phyloP scores from a whole-genome alignment of 495 filamentous ascomycete species.

The Durotheca rogersii region DNA sequence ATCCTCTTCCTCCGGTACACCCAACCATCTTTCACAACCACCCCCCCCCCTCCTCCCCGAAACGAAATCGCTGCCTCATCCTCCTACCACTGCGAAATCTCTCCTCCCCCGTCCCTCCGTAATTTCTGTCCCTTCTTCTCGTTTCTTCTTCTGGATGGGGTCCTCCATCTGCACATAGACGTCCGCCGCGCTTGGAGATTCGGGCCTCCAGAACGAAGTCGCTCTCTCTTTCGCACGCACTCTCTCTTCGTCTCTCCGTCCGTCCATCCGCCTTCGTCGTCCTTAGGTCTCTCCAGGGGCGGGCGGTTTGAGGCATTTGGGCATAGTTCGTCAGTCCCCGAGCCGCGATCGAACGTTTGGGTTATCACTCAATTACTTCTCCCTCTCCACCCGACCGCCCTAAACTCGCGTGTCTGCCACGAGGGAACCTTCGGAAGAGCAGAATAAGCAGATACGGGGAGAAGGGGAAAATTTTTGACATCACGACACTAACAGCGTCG shows the following conservation, averaged over 20 bases:
- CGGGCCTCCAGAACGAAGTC: constrained; percentile 42
- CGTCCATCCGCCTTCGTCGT: constrained; percentile 7
- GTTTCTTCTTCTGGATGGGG: constrained; percentile 34
- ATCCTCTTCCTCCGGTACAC: constrained; percentile 29
- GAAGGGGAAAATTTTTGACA: neutral
- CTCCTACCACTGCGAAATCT: constrained; percentile 27
- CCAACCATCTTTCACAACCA: constrained; percentile 32
- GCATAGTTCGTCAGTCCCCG: constrained; percentile 27
- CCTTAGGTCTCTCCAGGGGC: constrained; percentile 8
- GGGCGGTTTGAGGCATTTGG: constrained; percentile 37
- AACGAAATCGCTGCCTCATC: constrained; percentile 27
- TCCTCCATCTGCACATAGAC: constrained; percentile 31
- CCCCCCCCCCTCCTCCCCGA: no score
- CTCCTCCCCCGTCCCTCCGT: constrained; percentile 16
- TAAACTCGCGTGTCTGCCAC: constrained; percentile 7
- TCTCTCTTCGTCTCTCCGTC: constrained; percentile 17
- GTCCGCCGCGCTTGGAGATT: constrained; percentile 42
- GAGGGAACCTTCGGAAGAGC: constrained; percentile 6
- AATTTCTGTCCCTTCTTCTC: constrained; percentile 26
- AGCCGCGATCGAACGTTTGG: constrained; percentile 29
- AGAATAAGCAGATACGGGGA: no score
- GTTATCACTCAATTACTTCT: constrained; percentile 23
- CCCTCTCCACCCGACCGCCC: constrained; percentile 17
- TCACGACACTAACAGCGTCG: constrained; percentile 10
- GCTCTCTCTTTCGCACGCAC: no score